A percentile compares a stretch with the other conserved stretches of the same genome.
These are phyloP conservation scores for Emericellopsis terricola DNA, from an alignment of 495 filamentous ascomycete species.

Conservation along the genomic window DNA sequence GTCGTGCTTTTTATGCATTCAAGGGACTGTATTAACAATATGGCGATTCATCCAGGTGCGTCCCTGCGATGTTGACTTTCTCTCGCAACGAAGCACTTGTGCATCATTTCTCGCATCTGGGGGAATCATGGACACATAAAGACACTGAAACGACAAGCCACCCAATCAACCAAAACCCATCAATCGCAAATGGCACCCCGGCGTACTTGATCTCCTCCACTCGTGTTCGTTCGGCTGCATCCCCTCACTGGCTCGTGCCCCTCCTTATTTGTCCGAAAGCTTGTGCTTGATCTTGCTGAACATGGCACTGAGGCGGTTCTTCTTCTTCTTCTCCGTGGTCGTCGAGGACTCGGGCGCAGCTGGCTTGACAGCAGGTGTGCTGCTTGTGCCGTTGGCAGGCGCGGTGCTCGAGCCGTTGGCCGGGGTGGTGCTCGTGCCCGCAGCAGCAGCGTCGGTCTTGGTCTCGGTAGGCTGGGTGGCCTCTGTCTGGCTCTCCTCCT, in stretches of 20 bases:
- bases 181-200: conserved; percentile 11
- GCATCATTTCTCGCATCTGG: background rate
- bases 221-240: too few species aligned
- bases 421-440: conserved; percentile 6
- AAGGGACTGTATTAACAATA: too few species aligned
- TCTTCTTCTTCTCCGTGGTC: conserved; percentile 33
- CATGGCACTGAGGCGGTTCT: conserved; percentile 37
- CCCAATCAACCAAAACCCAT: background rate
- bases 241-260: background rate
- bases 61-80: too few species aligned
- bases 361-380: conserved; percentile 13
- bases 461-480: conserved; percentile 7
- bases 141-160: conserved; percentile 1
- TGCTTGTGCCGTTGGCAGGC: conserved; percentile 10
- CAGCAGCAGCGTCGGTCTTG: conserved; percentile 6
- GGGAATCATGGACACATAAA: conserved; percentile 4
- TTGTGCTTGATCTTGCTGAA: conserved; percentile 41
- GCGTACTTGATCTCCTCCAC: too few species aligned
- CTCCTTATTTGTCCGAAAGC: conserved; percentile 9
- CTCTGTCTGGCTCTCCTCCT: conserved; percentile 7
- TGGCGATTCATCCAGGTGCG: too few species aligned
- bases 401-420: conserved; percentile 1
- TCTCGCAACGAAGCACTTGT: too few species aligned
- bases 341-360: conserved; percentile 8
- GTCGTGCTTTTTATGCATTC: too few species aligned